Evolutionary conservation across 163 green algal species (phyloP), one percentile per base, ranked within the genome.

Genomic region (Dunaliella salina): DNA sequence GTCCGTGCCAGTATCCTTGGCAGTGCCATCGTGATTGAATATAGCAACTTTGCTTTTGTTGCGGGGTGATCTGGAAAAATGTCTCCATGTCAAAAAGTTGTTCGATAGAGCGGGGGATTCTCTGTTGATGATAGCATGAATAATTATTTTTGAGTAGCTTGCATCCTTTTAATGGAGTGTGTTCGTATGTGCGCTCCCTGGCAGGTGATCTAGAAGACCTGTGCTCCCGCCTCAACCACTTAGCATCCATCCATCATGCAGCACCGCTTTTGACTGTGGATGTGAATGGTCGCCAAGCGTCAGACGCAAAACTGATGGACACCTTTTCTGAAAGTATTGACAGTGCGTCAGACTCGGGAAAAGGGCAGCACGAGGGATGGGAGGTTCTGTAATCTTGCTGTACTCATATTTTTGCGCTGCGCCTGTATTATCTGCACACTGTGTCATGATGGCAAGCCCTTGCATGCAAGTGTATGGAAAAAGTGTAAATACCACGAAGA

Each of bases 171-270:
- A 15, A 34, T 1, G 12, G 59, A 35, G 1, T 50, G 30, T 80
- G 69, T 3, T 59, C 24, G n/a, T 50, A 50, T 15, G 40, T 22
- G 13, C 26, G 50, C 20, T 35, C 26, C 13, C 78, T 17, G 26
- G 80, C 91, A 95, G 92, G 80, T 17, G 93, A 95, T 0, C 90
- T 95, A 63, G 80, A 90, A 29, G 91, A 95, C 59, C 89, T 98
- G 72, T 92, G 88, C 32, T 29, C 59, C 0, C 79, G 91, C 15
- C 87, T 98, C 84, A 83, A 79, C 33, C 63, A 81, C 32, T 87
- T 98, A 81, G 89, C 94, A 29, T n/a, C 33, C 11, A 5, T 84
- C 17, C 79, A 88, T 80, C 71, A 72, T n/a, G 26, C 82, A 15
- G 78, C 86, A 15, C 87, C 89, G 20, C 83, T 92, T 0, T 81